A percentile compares a stretch with the other conserved stretches of the same genome.
Evolutionary conservation across 768 basidiomycete genomes (phyloP).

Genomic region (Ramaria sp.): DNA sequence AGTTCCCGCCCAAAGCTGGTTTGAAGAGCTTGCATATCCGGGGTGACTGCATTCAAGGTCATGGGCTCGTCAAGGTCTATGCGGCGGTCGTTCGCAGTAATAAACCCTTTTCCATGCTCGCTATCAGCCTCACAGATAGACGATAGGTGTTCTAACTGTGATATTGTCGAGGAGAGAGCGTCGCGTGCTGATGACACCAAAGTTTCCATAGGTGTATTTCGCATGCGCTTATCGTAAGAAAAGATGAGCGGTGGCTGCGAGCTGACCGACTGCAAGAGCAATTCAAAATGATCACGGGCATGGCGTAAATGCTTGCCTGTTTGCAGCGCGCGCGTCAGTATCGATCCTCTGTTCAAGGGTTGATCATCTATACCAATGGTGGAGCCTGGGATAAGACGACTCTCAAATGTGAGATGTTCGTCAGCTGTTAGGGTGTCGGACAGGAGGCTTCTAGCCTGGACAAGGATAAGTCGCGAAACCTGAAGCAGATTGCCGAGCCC

Average conservation of each 20-base stretch:
- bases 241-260: conserved; percentile 40
- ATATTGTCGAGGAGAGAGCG: conserved; percentile 45
- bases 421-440: conserved; percentile 56
- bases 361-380: conserved; percentile 54
- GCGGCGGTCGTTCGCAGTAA: conserved; percentile 28
- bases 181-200: conserved; percentile 47
- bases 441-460: conserved; percentile 65
- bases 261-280: conserved; percentile 47
- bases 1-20: conserved; percentile 83
- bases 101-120: conserved; percentile 3
- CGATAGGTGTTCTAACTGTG: conserved; percentile 35
- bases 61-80: conserved; percentile 46
- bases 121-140: not conserved
- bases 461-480: conserved; percentile 56
- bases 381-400: conserved; percentile 75
- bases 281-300: conserved; percentile 71
- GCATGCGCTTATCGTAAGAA: conserved; percentile 65
- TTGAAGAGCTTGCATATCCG: conserved; percentile 60
- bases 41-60: conserved; percentile 72
- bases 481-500: conserved; percentile 44
- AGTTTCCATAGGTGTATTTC: conserved; percentile 80
- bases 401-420: conserved; percentile 55
- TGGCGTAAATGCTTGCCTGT: conserved; percentile 80
- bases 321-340: not conserved
- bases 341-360: not conserved